Percentiles rank a stretch among this genome's conserved stretches.
Conservation (phyloP, 768 basidiomycete species). For the Leccinum olivaceopallidum region DNA sequence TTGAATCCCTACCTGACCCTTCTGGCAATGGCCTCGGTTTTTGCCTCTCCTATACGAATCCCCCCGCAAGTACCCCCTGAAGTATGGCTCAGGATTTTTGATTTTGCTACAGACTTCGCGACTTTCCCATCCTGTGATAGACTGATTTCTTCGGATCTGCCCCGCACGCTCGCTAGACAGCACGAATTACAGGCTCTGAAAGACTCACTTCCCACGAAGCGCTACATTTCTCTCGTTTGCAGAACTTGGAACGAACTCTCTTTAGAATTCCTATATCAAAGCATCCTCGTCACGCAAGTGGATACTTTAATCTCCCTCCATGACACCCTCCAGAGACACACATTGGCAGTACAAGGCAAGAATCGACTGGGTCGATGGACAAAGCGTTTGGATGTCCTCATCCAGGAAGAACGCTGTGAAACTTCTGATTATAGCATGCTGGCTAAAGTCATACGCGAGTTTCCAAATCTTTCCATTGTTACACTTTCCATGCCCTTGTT, state of each 20-base stretch:
- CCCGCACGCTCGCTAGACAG: conserved; percentile 17
- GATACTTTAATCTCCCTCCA: conserved; percentile 17
- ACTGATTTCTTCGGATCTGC: conserved; percentile 20
- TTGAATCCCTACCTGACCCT: neutral
- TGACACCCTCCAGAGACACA: conserved; percentile 13
- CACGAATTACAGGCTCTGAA: conserved; percentile 17
- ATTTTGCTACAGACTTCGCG: conserved; percentile 17
- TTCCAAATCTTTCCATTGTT: conserved; percentile 27
- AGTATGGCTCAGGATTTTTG: conserved; percentile 31
- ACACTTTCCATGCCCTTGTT: conserved; percentile 30
- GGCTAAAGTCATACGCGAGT: conserved; percentile 25
- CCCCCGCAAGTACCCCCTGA: conserved; percentile 27
- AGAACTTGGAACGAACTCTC: conserved; percentile 25
- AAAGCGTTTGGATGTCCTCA: conserved; percentile 27
- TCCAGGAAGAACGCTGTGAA: conserved; percentile 29
- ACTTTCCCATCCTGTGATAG: conserved; percentile 13
- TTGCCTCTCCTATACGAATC: neutral
- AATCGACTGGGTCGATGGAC: conserved; percentile 28
- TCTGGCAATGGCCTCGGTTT: conserved; percentile 14
- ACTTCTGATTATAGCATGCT: conserved; percentile 24
- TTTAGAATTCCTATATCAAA: conserved; percentile 24
- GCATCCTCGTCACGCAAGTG: conserved; percentile 23
- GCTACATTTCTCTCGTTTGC: conserved; percentile 26
- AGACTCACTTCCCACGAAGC: conserved; percentile 26
- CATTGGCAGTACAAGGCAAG: conserved; percentile 5